Evolutionary conservation across 2,329 filamentous ascomycete genomes (phyloP).

Genomic region (Diaporthe amygdali): DNA sequence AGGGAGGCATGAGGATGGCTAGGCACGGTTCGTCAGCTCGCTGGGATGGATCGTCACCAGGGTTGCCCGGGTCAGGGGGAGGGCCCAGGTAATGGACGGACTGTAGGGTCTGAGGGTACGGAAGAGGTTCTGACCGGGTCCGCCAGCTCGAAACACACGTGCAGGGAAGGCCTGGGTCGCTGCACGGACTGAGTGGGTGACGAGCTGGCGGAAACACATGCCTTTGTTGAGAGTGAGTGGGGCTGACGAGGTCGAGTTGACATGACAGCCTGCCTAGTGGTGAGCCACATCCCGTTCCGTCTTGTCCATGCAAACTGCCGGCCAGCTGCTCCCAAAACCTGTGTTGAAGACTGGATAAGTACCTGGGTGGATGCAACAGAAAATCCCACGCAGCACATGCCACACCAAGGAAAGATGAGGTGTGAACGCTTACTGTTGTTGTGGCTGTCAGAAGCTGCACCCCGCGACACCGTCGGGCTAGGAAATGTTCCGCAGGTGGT

Average conservation of each 20-base stretch:
- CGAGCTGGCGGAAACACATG: not conserved
- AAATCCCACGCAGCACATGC: too few species aligned
- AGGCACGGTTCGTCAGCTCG: not conserved
- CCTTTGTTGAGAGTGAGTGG: not conserved
- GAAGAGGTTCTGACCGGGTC: conserved; percentile 16
- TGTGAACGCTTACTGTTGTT: not conserved
- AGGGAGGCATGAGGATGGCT: not conserved
- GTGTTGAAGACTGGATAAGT: too few species aligned
- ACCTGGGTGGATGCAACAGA: too few species aligned
- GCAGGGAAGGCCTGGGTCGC: conserved; percentile 3
- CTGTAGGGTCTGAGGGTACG: not conserved
- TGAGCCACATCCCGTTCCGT: conserved; percentile 12
- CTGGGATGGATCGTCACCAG: conserved; percentile 5
- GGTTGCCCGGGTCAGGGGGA: not conserved
- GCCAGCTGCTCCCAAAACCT: too few species aligned
- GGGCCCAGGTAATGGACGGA: not conserved
- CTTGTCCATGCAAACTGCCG: not conserved
- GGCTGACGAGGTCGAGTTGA: not conserved
- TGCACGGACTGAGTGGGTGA: not conserved
- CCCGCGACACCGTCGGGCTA: not conserved
- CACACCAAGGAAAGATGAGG: not conserved
- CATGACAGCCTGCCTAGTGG: not conserved
- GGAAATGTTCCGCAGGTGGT: conserved; percentile 16
- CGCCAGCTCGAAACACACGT: conserved; percentile 25
- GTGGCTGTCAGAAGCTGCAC: not conserved